phyloP scores from a whole-genome alignment of 495 filamentous ascomycete genomes.

The Xylaria scruposa region DNA sequence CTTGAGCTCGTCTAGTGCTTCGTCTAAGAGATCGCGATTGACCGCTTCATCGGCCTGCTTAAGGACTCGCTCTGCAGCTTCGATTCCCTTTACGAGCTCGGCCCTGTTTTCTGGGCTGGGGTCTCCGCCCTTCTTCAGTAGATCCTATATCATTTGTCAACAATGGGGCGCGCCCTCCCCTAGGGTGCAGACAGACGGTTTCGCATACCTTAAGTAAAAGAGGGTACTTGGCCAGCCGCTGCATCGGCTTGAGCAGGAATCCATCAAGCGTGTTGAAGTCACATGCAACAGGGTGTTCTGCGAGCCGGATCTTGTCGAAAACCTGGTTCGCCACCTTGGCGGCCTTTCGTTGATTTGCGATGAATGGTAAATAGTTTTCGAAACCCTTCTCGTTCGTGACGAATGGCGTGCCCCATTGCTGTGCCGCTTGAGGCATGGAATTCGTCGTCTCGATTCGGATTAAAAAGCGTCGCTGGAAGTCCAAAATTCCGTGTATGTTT shows the following conservation, averaged over 20 bases:
- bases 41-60: conserved; percentile 88
- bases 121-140: conserved; percentile 82
- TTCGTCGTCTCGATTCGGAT: conserved; percentile 97
- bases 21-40: conserved; percentile 78
- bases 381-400: conserved; percentile 78
- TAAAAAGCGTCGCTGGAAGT: conserved; percentile 92
- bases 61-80: conserved; percentile 77
- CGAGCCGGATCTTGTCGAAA: conserved; percentile 65
- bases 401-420: conserved; percentile 93
- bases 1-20: conserved; percentile 81
- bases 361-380: conserved; percentile 92
- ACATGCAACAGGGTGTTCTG: conserved; percentile 61
- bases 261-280: conserved; percentile 75
- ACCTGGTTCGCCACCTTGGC: conserved; percentile 65
- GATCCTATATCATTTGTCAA: conserved; percentile 67
- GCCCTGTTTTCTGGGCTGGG: conserved; percentile 59
- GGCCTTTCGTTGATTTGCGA: conserved; percentile 85
- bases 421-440: conserved; percentile 72
- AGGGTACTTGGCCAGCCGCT: conserved; percentile 93
- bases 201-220: conserved; percentile 78
- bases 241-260: conserved; percentile 95
- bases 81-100: conserved; percentile 74
- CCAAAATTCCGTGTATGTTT: conserved; percentile 90
- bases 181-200: conserved; percentile 2
- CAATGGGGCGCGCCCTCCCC: neutral